phyloP scores from a whole-genome alignment of 2,329 filamentous ascomycete genomes.

The Cercospora beticola region DNA sequence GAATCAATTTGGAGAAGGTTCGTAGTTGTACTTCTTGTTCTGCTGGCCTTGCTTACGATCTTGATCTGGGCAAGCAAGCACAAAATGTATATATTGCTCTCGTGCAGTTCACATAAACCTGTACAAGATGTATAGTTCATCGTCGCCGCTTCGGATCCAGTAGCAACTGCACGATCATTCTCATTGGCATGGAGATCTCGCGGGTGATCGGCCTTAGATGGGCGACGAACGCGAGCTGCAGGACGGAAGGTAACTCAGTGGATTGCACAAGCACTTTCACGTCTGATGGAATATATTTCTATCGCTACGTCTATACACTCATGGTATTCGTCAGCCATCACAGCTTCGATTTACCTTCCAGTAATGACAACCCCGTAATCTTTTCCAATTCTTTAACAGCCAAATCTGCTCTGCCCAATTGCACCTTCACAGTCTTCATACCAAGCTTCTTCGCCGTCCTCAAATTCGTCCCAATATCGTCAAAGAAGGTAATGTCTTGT shows the following conservation, averaged over 20 bases:
- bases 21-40: not conserved
- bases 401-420: slow-evolving; percentile 72
- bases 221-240: not conserved
- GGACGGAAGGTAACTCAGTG: not conserved
- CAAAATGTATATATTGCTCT: slow-evolving; percentile 10
- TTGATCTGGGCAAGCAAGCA: slow-evolving; percentile 56
- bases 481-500: slow-evolving; percentile 77
- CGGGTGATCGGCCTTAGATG: not conserved
- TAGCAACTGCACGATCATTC: not conserved
- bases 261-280: not conserved
- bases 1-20: not conserved
- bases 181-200: not conserved
- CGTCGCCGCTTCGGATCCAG: not conserved
- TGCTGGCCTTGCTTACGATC: not conserved
- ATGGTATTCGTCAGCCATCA: slow-evolving; percentile 36
- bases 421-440: slow-evolving; percentile 81
- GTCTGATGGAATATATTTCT: not conserved
- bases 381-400: slow-evolving; percentile 80
- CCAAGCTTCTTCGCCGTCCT: slow-evolving; percentile 74
- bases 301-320: not conserved
- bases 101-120: not conserved
- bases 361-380: slow-evolving; percentile 61
- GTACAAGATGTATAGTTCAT: not conserved
- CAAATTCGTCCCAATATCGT: slow-evolving; percentile 92
- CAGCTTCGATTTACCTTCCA: slow-evolving; percentile 17